Evolutionary conservation across 805 yeast genomes (phyloP), one percentile per base, ranked within the genome.

Genomic region (Ogataea nonfermentans): DNA sequence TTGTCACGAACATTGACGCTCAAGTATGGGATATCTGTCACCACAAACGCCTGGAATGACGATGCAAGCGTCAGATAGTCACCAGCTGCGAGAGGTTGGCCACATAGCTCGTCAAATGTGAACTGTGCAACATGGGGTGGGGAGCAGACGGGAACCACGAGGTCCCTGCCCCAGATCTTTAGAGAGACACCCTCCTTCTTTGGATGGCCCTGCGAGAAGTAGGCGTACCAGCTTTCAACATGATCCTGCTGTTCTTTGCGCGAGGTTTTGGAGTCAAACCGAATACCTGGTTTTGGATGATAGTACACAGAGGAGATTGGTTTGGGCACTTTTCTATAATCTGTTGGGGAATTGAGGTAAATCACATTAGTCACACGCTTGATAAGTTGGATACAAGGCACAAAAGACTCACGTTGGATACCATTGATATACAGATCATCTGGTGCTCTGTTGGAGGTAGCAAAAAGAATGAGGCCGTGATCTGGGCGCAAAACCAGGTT

Each of bases 381-480:
- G 47, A 93, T 74, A 43, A 84, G 66, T 51, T 84, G 81, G 37
- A 93, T 93, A 54, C 97, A 90, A 1, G 99, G 99, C 38, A 93
- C 74, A 55, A 93, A 93, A 12, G 90, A 81, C 46, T 82, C 85
- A 51, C 99, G 72, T 65, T 93, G 99, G 33, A 93, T 83, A 24
- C 99, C 99, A 60, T 93, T 89, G 53, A 85, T 78, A 67, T 93
- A 93, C 40, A 93, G 70, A 48, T 89, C 96, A 61, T 85, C 93
- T 0, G 99, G 99, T 1, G 90, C 90, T 52, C 99, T 78, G 63
- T 93, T 93, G 6, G 96, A 88, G 1, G 99, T 93, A 19, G 96
- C 90, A 68, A 93, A 90, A 8, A 93, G 65, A 2, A 90, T 80
- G 15, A 90, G 81, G 1, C 98, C 98, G 55, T 84, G 83, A 37